These are phyloP conservation scores for Metschnikowia corniflorae DNA, from an alignment of 805 yeast genomes.

Conservation along the genomic window DNA sequence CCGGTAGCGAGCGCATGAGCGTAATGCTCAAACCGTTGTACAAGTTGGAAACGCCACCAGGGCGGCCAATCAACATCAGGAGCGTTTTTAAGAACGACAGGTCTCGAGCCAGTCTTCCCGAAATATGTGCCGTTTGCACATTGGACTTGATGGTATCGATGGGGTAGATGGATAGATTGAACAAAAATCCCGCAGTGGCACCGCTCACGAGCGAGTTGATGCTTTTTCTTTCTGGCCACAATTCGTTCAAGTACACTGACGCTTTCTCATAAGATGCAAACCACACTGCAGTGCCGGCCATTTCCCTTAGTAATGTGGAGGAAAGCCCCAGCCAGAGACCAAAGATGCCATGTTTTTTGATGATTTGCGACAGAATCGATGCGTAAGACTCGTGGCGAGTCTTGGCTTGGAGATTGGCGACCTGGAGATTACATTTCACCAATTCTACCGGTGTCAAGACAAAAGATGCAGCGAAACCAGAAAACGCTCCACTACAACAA, in stretches of 20 bases:
- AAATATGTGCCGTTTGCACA: conserved; percentile 60
- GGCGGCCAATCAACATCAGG: conserved; percentile 22
- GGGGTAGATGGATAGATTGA: conserved; percentile 79
- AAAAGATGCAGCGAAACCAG: conserved; percentile 80
- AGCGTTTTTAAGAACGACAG: conserved; percentile 37
- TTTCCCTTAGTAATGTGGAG: conserved; percentile 77
- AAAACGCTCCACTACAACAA: conserved; percentile 69
- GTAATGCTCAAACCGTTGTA: conserved; percentile 88
- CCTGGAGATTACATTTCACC: conserved; percentile 85
- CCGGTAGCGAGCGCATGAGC: conserved; percentile 76
- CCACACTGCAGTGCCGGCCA: conserved; percentile 92
- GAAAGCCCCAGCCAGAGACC: conserved; percentile 90
- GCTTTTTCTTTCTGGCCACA: conserved; percentile 20
- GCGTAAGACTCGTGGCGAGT: conserved; percentile 29
- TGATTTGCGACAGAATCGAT: conserved; percentile 33
- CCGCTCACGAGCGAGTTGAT: conserved; percentile 70
- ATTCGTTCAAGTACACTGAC: conserved; percentile 31
- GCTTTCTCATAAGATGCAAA: conserved; percentile 80
- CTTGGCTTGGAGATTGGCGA: conserved; percentile 32
- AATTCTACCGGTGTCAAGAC: conserved; percentile 90
- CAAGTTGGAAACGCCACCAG: conserved; percentile 65
- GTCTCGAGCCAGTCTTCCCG: conserved; percentile 18
- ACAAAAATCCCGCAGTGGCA: conserved; percentile 80
- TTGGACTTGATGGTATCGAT: conserved; percentile 87
- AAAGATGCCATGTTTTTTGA: conserved; percentile 50